These are phyloP conservation scores for Ustilago nuda DNA, from an alignment of 1,284 basidiomycete species.

Conservation along the genomic window DNA sequence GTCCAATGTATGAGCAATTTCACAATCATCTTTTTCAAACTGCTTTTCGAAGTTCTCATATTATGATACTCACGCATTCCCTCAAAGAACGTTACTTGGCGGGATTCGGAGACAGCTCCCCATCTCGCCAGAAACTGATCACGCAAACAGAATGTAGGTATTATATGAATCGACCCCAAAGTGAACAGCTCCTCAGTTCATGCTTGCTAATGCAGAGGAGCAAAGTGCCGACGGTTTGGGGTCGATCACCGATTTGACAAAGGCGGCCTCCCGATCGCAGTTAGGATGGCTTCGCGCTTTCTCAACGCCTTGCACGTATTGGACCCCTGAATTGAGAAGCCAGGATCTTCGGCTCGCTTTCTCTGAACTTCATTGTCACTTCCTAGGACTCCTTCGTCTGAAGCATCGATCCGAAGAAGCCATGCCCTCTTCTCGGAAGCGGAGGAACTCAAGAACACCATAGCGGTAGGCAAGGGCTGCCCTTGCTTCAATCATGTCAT, in stretches of 20 bases:
- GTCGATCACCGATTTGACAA: too few species aligned
- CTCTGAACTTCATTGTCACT: background rate
- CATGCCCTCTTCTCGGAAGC: too few species aligned
- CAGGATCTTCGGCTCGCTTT: background rate
- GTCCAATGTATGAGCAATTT: background rate
- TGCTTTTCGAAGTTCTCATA: background rate
- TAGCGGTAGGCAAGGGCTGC: background rate
- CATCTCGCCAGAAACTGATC: too few species aligned
- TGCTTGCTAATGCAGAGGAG: too few species aligned
- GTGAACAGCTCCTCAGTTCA: too few species aligned
- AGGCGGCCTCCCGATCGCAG: too few species aligned
- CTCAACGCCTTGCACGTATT: constrained; percentile 1
- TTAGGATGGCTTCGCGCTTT: too few species aligned
- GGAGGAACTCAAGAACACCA: background rate
- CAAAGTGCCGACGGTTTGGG: too few species aligned
- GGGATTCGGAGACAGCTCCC: too few species aligned
- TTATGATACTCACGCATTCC: background rate
- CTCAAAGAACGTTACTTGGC: too few species aligned
- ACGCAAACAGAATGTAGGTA: too few species aligned
- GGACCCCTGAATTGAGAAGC: constrained; percentile 5
- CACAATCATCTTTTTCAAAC: background rate
- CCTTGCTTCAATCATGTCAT: constrained; percentile 18
- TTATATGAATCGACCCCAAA: too few species aligned
- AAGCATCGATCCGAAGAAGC: background rate
- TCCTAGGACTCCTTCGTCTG: background rate